These are phyloP conservation scores for Diaporthe eres DNA, from an alignment of 2,329 filamentous ascomycete species.

Conservation along the genomic window DNA sequence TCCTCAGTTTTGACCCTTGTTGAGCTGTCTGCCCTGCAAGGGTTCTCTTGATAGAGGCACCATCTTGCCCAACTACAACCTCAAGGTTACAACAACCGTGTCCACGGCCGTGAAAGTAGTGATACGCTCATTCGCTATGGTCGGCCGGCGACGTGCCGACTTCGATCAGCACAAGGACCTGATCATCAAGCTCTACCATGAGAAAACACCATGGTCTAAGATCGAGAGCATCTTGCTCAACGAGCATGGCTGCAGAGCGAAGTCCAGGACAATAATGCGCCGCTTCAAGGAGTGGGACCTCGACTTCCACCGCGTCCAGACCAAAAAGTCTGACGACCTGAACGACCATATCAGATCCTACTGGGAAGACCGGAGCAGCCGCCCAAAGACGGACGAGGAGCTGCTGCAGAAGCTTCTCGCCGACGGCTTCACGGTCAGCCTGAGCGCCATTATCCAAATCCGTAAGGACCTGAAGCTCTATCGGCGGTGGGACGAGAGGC, in stretches of 20 bases:
- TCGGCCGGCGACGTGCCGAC: slow-evolving; percentile 1
- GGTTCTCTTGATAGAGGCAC: no score
- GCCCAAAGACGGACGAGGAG: slow-evolving; percentile 35
- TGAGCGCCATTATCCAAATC: slow-evolving; percentile 2
- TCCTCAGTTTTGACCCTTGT: not conserved
- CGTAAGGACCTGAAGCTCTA: slow-evolving; percentile 23
- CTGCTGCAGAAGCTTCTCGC: slow-evolving; percentile 14
- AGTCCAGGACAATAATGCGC: slow-evolving; percentile 1
- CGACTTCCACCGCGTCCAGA: slow-evolving; percentile 51
- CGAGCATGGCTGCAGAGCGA: slow-evolving; percentile 15
- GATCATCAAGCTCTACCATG: slow-evolving; percentile 24
- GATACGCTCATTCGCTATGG: not conserved
- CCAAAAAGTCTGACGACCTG: slow-evolving; percentile 46
- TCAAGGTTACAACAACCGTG: no score
- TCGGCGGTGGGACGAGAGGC: slow-evolving; percentile 30
- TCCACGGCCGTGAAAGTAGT: no score
- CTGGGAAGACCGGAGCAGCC: slow-evolving; percentile 20
- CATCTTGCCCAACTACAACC: not conserved
- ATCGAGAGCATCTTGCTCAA: slow-evolving; percentile 15
- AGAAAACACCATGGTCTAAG: slow-evolving; percentile 24
- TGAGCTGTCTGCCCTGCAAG: not conserved
- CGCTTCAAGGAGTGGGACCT: slow-evolving; percentile 43
- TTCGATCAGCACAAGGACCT: slow-evolving; percentile 34
- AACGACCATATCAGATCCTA: slow-evolving; percentile 51
- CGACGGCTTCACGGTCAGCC: slow-evolving; percentile 30